phyloP scores from a whole-genome alignment of 164 flowering plant species.

The Euptelea pleiosperma region DNA sequence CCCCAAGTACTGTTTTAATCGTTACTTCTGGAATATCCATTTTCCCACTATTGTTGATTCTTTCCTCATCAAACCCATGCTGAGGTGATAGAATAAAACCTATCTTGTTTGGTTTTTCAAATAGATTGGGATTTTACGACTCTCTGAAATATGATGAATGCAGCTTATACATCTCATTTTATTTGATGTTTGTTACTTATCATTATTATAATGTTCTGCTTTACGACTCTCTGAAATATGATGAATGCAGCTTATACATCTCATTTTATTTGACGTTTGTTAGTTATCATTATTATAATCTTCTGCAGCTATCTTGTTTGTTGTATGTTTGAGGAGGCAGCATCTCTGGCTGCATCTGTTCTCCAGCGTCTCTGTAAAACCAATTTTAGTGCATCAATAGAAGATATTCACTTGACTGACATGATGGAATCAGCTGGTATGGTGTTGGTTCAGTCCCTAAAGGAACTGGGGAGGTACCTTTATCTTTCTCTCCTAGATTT shows the following conservation, averaged over 20 bases:
- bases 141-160: neutral
- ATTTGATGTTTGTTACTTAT: neutral
- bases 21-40: too few relatives aligned
- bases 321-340: conserved; percentile 71
- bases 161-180: neutral
- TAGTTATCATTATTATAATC: neutral
- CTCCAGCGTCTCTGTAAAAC: conserved; percentile 29
- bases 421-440: conserved; percentile 84
- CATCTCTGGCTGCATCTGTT: conserved; percentile 46
- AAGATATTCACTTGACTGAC: conserved; percentile 35
- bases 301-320: conserved; percentile 66
- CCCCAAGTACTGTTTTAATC: too few relatives aligned
- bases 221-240: neutral
- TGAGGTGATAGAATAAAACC: too few relatives aligned
- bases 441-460: conserved; percentile 78
- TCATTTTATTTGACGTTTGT: neutral
- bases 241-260: neutral
- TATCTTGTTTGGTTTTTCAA: too few relatives aligned
- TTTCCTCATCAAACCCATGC: too few relatives aligned
- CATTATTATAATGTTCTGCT: conserved; percentile 15
- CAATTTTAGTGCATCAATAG: conserved; percentile 2
- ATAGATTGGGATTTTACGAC: too few relatives aligned
- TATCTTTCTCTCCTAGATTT: neutral
- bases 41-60: too few relatives aligned
- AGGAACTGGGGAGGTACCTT: conserved; percentile 59